Evolutionary conservation across 179 eudicot species (phyloP), one percentile per base, ranked within the genome.

Genomic region (Beta lomatogona): DNA sequence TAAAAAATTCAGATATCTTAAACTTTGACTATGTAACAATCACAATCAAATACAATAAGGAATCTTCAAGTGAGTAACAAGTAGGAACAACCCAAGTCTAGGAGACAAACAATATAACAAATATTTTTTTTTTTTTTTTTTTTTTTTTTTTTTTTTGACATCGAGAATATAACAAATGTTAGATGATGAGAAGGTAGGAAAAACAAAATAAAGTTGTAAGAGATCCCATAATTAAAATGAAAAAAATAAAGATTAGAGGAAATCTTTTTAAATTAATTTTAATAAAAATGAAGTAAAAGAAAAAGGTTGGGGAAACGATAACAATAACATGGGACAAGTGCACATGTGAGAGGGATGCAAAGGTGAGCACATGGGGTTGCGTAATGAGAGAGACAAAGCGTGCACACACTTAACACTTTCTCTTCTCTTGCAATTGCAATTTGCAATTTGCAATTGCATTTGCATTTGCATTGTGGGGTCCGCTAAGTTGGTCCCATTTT

Each of bases 301-400:
- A 36, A 66, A 67, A 55, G 10, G 55, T 4, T 12, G 52, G 77
- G 61, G 19, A 22, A 54, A 54, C 9, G 48, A 13, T 25, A 54
- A 55, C 16, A 75, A 28, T 31, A 45, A 58, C 58, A 76, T 14
- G 78, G 86, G 84, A 77, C 84, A 84, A 31, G 63, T n/a, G 82
- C 80, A 84, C 86, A 81, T 81, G 86, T 58, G 11, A 81, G 65
- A 61, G 10, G 74, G 83, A 66, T 4, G 4, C 59, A 14, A 69
- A 55, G 61, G 71, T 22, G 48, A 9, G 83, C 83, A 80, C 86
- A 84, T 84, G 86, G 86, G 76, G 64, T 77, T 82, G 78, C 81
- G 85, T 81, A 77, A 13, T 59, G 48, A 72, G 52, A 71, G 58
- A 81, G 82, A 81, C 84, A 77, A 81, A 65, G 86, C 83, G 78